Percentiles rank a stretch among this genome's conserved stretches.
These are phyloP conservation scores for Rhodotorula sp. DNA, from an alignment of 1,284 basidiomycete species.

Conservation along the genomic window DNA sequence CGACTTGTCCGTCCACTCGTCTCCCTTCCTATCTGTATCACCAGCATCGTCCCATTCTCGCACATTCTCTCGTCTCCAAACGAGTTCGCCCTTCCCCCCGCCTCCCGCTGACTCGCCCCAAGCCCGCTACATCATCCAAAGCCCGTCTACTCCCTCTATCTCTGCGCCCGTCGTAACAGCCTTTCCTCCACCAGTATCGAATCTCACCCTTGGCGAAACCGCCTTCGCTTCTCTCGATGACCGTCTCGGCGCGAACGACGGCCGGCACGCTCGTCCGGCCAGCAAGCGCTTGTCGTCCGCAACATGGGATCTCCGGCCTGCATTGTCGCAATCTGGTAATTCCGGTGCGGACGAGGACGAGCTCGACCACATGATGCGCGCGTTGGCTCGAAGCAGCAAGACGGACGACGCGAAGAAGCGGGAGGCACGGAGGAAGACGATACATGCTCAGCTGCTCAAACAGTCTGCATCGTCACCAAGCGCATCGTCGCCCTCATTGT, in stretches of 20 bases:
- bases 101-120: slow-evolving; percentile 7
- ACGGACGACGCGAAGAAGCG: slow-evolving; percentile 1
- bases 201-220: slow-evolving; percentile 4
- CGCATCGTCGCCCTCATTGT: neutral
- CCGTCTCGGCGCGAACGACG: neutral
- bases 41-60: neutral
- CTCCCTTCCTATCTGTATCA: neutral
- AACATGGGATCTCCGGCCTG: slow-evolving; percentile 3
- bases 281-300: slow-evolving; percentile 4
- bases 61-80: neutral
- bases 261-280: neutral
- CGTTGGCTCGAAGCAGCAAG: slow-evolving; percentile 2
- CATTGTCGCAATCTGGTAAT: neutral
- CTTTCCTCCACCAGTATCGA: neutral
- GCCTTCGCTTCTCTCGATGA: slow-evolving; percentile 16
- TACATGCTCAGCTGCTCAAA: slow-evolving; percentile 23
- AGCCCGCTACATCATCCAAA: slow-evolving; percentile 1
- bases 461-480: neutral
- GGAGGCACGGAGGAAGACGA: slow-evolving; percentile 7
- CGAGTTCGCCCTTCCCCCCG: slow-evolving; percentile 1
- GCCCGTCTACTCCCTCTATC: neutral
- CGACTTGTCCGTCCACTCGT: neutral
- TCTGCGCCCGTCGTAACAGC: neutral
- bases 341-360: slow-evolving; percentile 5
- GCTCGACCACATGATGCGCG: slow-evolving; percentile 28